Evolutionary conservation across 1,284 basidiomycete genomes (phyloP).

Genomic region (Moniliella sp.): DNA sequence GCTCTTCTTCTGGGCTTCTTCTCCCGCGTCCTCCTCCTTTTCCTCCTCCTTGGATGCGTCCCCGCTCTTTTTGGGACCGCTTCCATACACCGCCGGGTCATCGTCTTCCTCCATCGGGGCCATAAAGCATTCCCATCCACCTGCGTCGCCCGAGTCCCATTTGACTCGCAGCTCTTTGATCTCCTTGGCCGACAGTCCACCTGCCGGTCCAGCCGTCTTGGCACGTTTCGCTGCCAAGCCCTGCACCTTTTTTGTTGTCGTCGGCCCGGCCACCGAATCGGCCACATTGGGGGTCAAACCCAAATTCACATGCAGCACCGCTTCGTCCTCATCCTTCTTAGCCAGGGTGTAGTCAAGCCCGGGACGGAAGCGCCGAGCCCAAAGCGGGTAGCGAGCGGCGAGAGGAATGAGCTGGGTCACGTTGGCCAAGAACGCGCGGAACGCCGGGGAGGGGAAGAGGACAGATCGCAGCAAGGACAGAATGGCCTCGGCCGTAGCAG

Average conservation of each 20-base stretch:
- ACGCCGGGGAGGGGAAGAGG: slow-evolving; percentile 54
- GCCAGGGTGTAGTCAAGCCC: slow-evolving; percentile 89
- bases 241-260: background rate
- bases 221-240: background rate
- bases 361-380: slow-evolving; percentile 69
- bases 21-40: too few species aligned
- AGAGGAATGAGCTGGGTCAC: slow-evolving; percentile 58
- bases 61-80: slow-evolving; percentile 29
- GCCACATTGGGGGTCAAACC: slow-evolving; percentile 54
- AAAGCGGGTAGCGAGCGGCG: slow-evolving; percentile 43
- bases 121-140: slow-evolving; percentile 94
- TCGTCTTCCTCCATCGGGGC: slow-evolving; percentile 67
- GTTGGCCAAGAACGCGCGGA: slow-evolving; percentile 67
- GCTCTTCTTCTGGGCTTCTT: slow-evolving; percentile 2
- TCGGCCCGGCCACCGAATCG: background rate
- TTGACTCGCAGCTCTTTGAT: slow-evolving; percentile 27
- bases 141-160: slow-evolving; percentile 61
- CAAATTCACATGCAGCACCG: slow-evolving; percentile 63
- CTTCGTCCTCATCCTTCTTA: slow-evolving; percentile 51
- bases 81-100: slow-evolving; percentile 74
- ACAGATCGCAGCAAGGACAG: slow-evolving; percentile 15
- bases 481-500: slow-evolving; percentile 7
- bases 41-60: slow-evolving; percentile 11
- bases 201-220: background rate
- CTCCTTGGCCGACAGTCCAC: slow-evolving; percentile 9